Evolutionary conservation across 148 eudicot species (phyloP).

Genomic region (Rhododendron ferrugineum): DNA sequence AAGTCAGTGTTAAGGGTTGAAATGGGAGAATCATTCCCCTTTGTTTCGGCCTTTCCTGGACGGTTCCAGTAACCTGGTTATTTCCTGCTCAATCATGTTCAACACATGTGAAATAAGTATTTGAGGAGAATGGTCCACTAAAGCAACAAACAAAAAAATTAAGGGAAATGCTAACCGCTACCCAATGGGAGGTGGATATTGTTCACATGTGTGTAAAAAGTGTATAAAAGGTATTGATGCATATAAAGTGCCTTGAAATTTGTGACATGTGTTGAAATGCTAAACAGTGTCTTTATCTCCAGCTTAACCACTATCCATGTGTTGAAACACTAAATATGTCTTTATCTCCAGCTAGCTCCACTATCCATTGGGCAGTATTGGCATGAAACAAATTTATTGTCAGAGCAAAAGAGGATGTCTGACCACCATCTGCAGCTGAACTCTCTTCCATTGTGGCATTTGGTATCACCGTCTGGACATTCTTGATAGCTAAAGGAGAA

Average conservation of each 20-base stretch:
- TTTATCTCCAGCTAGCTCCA: background rate
- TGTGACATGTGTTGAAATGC: background rate
- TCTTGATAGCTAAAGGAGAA: constrained; percentile 51
- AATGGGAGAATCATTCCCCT: constrained; percentile 97
- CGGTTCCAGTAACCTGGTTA: constrained; percentile 13
- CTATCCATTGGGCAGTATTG: background rate
- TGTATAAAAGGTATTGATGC: background rate
- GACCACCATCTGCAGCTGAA: constrained; percentile 25
- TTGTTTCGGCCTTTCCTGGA: constrained; percentile 22
- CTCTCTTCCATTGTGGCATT: constrained; percentile 20
- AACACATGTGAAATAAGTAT: background rate
- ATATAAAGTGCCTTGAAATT: background rate
- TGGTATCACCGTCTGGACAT: constrained; percentile 41
- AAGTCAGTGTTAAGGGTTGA: constrained; percentile 78
- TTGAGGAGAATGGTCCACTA: background rate
- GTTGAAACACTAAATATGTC: background rate
- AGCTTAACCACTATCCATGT: background rate
- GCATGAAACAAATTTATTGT: background rate
- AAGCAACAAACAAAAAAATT: background rate
- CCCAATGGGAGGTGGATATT: background rate
- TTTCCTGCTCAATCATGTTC: constrained; percentile 23
- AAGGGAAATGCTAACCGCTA: background rate
- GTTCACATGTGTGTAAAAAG: background rate
- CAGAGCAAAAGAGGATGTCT: background rate
- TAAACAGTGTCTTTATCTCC: background rate